Evolutionary conservation across 2,329 filamentous ascomycete species (phyloP), one percentile per base, ranked within the genome.

Genomic region (Coccinonectria pachysandricola): DNA sequence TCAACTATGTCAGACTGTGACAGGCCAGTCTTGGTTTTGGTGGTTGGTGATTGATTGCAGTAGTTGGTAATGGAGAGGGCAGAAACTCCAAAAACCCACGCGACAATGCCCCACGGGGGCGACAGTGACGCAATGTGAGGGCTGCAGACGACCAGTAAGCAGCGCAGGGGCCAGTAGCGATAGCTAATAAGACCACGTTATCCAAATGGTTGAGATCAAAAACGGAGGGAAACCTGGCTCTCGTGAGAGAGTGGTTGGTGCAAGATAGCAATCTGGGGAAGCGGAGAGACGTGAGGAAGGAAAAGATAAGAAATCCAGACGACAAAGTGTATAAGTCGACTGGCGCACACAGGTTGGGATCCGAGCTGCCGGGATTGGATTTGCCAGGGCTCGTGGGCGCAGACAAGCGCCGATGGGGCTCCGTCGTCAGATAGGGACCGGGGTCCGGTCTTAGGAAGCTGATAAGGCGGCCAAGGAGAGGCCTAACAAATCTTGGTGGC

Each of bases 191-290:
- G 37, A 37, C 43, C 35, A 46, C 43, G 43, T 46, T 46, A 46
- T 45, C 34, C 43, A 41, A 46, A 45, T 32, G 26, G 28, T 20
- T 19, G 29, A 27, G 30, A 34, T 29, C 21, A 25, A 26, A 26
- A 25, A 24, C 12, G 18, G 26, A 27, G 21, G 17, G 15, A 26
- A 35, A 23, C 24, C 23, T 19, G 31, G 37, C 21, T 27, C 33
- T 36, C 30, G 32, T 26, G 25, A 16, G 30, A 31, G 35, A 36
- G 35, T 35, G 40, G 42, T 45, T 45, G 43, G 43, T 38, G 35
- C 31, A 33, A 46, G 43, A 46, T 46, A 46, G 46, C 39, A 46
- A 40, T 45, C 43, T 46, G 43, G 43, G 43, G 43, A 45, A 46
- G 32, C 39, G 39, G 42, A 43, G 31, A 35, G 38, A 37, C 20